Evolutionary conservation across 106 monocot species (phyloP).

Genomic region (Xerophyta viscosa): DNA sequence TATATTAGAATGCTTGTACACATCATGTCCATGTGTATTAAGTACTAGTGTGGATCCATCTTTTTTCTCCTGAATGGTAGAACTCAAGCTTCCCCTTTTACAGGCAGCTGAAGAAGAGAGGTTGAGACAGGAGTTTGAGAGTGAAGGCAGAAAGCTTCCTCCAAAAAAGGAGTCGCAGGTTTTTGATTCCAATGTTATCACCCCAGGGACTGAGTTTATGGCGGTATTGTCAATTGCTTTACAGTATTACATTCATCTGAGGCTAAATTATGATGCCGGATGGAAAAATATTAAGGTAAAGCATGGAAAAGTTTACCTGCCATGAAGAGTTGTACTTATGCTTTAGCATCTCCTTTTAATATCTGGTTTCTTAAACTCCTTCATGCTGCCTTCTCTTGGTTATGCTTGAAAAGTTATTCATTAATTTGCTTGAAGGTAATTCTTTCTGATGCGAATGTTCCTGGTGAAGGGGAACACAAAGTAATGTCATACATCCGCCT

Average conservation of each 20-base stretch:
- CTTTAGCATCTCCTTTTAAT: too few species aligned
- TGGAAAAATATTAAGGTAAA: conserved; percentile 90
- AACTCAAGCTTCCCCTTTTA: conserved; percentile 9
- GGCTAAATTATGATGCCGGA: conserved; percentile 84
- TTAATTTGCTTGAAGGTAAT: conserved; percentile 93
- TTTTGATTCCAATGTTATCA: conserved; percentile 95
- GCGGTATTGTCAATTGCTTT: conserved; percentile 70
- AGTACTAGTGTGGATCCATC: background rate
- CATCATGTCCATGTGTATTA: background rate
- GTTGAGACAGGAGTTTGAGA: conserved; percentile 84
- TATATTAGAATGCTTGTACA: background rate
- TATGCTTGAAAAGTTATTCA: too few species aligned
- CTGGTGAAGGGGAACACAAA: conserved; percentile 99
- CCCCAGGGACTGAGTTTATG: conserved; percentile 99
- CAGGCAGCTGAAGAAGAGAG: conserved; percentile 90
- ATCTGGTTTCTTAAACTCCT: too few species aligned
- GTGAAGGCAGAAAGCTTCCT: conserved; percentile 93
- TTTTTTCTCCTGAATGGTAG: background rate
- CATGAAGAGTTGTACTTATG: too few species aligned
- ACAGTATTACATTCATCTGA: conserved; percentile 84
- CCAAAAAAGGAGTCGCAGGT: conserved; percentile 80
- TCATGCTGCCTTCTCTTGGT: too few species aligned
- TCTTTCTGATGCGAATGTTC: conserved; percentile 99
- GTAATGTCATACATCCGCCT: conserved; percentile 95
- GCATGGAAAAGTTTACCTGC: too few species aligned